Evolutionary conservation across 1,139 yeast species (phyloP), one percentile per base, ranked within the genome.

Genomic region (Magnusiomyces starmeri): DNA sequence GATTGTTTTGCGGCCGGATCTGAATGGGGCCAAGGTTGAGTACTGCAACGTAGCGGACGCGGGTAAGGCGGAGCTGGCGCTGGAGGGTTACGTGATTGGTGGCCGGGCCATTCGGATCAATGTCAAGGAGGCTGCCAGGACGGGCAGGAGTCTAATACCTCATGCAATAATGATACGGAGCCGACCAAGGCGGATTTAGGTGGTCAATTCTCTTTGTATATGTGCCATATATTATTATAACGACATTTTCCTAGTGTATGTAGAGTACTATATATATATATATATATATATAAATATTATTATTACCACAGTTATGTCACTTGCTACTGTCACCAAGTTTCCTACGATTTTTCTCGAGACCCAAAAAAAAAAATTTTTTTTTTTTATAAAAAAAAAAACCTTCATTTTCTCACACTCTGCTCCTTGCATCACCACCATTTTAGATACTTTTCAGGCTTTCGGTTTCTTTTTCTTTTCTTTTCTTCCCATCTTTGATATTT

Each of bases 1-100:
- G 22, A 65, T 83, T 0, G 70, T 74, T 18, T 63, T 82, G 21
- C 74, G 73, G 43, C 77, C 85, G 0, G 76, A 73, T 32, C 61
- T 65, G n/a, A 65, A 68, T 2, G 78, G 77, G 2, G 87, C 85
- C 0, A 61, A 79, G 16, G 72, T 85, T 2, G 79, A 79, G 58
- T 82, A 79, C 59, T 66, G 62, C 24, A 66, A 65, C 4, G 70
- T 73, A 0, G 63, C 68, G 12, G 58, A 75, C 52, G 78, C 85
- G 2, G 92, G 94, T 0, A 74, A 67, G 51, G 85, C 85, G 0
- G 68, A 74, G 0, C 64, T 85, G 65, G 65, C 66, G 2, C 60
- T 83, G n/a, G 74, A 76, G 41, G 78, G 80, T 0, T 59, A 59
- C 10, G 60, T 56, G 8, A 67, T 78, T 25, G 75, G 73, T 12